These are phyloP conservation scores for Coprinopsis cinerea DNA, from an alignment of 768 basidiomycete genomes.

Conservation along the genomic window DNA sequence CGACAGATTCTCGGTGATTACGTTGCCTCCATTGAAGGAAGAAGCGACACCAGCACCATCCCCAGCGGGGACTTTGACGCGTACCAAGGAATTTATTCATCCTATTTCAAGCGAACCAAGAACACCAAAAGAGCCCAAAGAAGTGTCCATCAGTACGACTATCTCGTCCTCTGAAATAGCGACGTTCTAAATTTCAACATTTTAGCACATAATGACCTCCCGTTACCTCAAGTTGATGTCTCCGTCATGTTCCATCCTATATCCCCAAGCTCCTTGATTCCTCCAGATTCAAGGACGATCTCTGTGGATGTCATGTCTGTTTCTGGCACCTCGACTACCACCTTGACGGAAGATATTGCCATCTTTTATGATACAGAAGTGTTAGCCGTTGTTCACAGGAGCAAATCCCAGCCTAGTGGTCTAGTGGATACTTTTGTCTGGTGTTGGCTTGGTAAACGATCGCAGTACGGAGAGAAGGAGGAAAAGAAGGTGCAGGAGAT, in stretches of 20 bases:
- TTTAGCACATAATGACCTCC: slow-evolving; percentile 28
- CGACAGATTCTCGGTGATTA: slow-evolving; percentile 58
- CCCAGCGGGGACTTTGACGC: slow-evolving; percentile 49
- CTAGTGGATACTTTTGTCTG: slow-evolving; percentile 67
- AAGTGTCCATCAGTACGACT: too few species aligned
- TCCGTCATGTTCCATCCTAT: slow-evolving; percentile 33
- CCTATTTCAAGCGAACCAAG: too few species aligned
- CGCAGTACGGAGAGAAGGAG: slow-evolving; percentile 51
- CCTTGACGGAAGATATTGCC: slow-evolving; percentile 38
- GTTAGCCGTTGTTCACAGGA: slow-evolving; percentile 62
- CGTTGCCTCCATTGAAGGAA: slow-evolving; percentile 62
- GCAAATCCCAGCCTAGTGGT: slow-evolving; percentile 57
- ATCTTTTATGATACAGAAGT: slow-evolving; percentile 74
- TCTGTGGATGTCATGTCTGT: slow-evolving; percentile 72
- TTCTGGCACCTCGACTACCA: slow-evolving; percentile 40
- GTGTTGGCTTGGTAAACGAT: slow-evolving; percentile 66
- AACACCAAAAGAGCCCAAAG: too few species aligned
- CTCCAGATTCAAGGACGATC: slow-evolving; percentile 44
- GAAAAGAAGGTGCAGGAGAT: slow-evolving; percentile 64
- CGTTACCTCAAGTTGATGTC: slow-evolving; percentile 46
- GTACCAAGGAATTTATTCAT: slow-evolving; percentile 13
- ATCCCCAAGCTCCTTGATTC: slow-evolving; percentile 14
- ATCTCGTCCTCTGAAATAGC: too few species aligned
- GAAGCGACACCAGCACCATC: slow-evolving; percentile 54
- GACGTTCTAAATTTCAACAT: not conserved